Evolutionary conservation across 345 rosid species (phyloP).

Genomic region (Brassica carinata): DNA sequence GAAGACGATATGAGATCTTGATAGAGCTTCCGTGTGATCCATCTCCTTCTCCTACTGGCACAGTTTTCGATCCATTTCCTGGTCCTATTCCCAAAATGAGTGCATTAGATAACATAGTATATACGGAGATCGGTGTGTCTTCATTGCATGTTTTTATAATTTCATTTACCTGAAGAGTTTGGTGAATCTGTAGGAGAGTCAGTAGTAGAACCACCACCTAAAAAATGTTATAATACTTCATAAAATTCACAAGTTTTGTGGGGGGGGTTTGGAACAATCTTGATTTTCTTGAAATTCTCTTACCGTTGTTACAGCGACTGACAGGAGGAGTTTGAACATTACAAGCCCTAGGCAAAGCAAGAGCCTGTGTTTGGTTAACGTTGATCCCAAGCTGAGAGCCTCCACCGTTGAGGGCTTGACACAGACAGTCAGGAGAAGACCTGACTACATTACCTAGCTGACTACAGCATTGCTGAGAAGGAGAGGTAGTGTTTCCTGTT

Average conservation of each 20-base stretch:
- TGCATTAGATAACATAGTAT: conserved; percentile 4
- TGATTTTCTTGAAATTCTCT: background rate
- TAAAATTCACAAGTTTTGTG: conserved; percentile 13
- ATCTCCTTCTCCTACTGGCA: conserved; percentile 58
- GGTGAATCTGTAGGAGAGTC: conserved; percentile 67
- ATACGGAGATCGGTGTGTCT: background rate
- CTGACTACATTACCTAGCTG: conserved; percentile 68
- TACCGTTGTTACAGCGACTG: conserved; percentile 68
- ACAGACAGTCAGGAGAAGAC: conserved; percentile 80
- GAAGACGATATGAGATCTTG: conserved; percentile 55
- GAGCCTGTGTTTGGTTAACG: conserved; percentile 74
- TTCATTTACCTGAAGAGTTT: conserved; percentile 61
- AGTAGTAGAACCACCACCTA: conserved; percentile 42
- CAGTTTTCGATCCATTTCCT: conserved; percentile 51
- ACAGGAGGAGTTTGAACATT: conserved; percentile 79
- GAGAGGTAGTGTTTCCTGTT: conserved; percentile 69
- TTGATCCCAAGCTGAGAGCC: conserved; percentile 72
- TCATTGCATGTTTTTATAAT: background rate
- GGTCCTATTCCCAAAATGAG: conserved; percentile 20
- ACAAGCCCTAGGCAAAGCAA: conserved; percentile 75
- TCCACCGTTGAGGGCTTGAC: conserved; percentile 70
- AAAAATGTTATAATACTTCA: background rate
- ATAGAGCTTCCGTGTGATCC: conserved; percentile 62
- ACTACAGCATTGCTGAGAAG: conserved; percentile 72
- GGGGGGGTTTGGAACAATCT: conserved; percentile 2